Conservation (phyloP, 352 stramenopile genomes). For the Aphanomyces stellatus region DNA sequence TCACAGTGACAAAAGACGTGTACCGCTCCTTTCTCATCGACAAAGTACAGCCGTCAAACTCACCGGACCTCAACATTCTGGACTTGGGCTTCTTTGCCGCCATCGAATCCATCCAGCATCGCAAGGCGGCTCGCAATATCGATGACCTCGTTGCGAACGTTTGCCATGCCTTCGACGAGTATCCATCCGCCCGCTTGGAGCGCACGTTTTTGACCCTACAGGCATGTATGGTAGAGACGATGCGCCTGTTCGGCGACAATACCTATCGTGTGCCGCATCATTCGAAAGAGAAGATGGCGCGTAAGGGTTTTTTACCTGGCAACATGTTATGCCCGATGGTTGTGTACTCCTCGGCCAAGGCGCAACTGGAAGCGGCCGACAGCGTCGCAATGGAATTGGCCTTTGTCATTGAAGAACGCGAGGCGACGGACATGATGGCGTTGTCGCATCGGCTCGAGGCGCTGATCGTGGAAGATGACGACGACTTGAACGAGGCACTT, state of each 20-base stretch:
- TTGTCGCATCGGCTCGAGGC: background rate
- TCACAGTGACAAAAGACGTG: background rate
- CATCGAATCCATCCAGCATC: background rate
- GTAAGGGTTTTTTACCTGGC: background rate
- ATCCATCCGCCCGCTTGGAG: background rate
- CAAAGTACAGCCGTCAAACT: background rate
- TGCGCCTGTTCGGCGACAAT: background rate
- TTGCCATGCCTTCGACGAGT: background rate
- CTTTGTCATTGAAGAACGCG: background rate
- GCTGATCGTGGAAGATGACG: background rate
- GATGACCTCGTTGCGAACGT: background rate
- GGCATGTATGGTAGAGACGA: background rate
- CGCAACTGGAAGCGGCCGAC: background rate
- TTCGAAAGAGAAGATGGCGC: background rate
- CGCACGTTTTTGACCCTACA: background rate
- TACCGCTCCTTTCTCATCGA: background rate
- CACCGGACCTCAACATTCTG: background rate
- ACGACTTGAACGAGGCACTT: background rate
- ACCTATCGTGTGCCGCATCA: background rate
- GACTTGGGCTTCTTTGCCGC: background rate
- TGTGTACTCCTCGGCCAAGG: background rate
- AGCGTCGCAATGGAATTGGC: background rate
- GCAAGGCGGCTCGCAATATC: background rate
- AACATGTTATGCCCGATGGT: background rate
- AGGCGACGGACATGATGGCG: background rate